These are phyloP conservation scores for Calocybe gangraenosa DNA, from an alignment of 768 basidiomycete species.

Conservation along the genomic window DNA sequence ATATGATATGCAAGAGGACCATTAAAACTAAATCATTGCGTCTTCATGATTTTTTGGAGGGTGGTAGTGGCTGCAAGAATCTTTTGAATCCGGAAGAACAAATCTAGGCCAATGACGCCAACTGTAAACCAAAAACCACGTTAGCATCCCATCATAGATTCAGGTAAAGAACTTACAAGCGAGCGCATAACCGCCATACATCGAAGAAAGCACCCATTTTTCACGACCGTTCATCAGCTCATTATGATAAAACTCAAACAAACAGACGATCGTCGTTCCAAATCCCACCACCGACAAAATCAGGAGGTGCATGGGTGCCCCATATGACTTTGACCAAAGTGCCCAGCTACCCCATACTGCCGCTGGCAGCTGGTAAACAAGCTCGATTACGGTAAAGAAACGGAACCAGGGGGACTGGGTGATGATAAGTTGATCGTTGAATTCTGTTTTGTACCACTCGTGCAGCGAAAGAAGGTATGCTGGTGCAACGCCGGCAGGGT, in stretches of 20 bases:
- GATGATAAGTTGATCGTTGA: slow-evolving; percentile 21
- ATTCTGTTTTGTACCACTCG: slow-evolving; percentile 15
- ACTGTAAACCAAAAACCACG: slow-evolving; percentile 3
- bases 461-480: slow-evolving; percentile 15
- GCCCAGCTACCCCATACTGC: slow-evolving; percentile 19
- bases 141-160: background rate
- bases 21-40: no score
- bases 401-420: slow-evolving; percentile 20
- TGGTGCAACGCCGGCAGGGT: slow-evolving; percentile 15
- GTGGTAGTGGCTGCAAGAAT: slow-evolving; percentile 9
- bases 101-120: slow-evolving; percentile 16
- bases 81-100: slow-evolving; percentile 20
- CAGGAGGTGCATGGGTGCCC: slow-evolving; percentile 16
- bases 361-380: slow-evolving; percentile 19
- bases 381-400: slow-evolving; percentile 17
- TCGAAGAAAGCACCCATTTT: slow-evolving; percentile 12
- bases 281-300: slow-evolving; percentile 16
- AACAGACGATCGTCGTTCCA: slow-evolving; percentile 19
- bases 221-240: slow-evolving; percentile 17
- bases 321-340: slow-evolving; percentile 15
- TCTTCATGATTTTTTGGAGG: background rate
- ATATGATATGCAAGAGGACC: no score
- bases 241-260: slow-evolving; percentile 20
- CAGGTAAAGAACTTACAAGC: slow-evolving; percentile 12
- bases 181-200: slow-evolving; percentile 18